Conservation (phyloP, 176 grass and related monocot species). For the Pontederia paniculata region DNA sequence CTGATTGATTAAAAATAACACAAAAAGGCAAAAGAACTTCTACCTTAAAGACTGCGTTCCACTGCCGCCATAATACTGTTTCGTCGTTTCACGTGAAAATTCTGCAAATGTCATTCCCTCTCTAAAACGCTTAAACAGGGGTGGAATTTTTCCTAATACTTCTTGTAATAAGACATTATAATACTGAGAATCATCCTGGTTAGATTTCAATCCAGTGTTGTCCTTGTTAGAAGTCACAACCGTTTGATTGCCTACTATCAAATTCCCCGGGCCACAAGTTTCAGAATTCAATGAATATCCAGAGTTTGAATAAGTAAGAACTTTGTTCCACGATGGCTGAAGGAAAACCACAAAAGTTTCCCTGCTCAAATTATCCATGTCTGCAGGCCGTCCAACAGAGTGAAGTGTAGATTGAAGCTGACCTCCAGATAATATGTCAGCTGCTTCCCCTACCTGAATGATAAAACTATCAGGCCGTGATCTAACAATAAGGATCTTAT, state of each 20-base stretch:
- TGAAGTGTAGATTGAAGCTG: conserved; percentile 74
- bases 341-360: conserved; percentile 84
- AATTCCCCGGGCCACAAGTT: conserved; percentile 21
- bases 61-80: conserved; percentile 65
- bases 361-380: conserved; percentile 39
- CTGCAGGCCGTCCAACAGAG: conserved; percentile 44
- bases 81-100: conserved; percentile 81
- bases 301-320: conserved; percentile 16
- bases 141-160: conserved; percentile 52
- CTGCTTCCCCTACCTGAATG: conserved; percentile 75
- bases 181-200: neutral
- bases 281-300: conserved; percentile 21
- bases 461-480: conserved; percentile 60
- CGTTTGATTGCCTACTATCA: neutral
- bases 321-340: conserved; percentile 79
- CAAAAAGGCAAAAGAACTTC: no score
- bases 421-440: conserved; percentile 60
- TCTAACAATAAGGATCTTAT: conserved; percentile 47
- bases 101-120: conserved; percentile 89
- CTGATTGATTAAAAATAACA: no score
- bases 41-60: conserved; percentile 37
- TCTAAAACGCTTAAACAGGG: conserved; percentile 45
- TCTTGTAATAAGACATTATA: conserved; percentile 24
- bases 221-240: conserved; percentile 1
- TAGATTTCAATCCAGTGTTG: neutral